These are phyloP conservation scores for Rhodamnia argentea DNA, from an alignment of 345 rosid genomes.

Conservation along the genomic window DNA sequence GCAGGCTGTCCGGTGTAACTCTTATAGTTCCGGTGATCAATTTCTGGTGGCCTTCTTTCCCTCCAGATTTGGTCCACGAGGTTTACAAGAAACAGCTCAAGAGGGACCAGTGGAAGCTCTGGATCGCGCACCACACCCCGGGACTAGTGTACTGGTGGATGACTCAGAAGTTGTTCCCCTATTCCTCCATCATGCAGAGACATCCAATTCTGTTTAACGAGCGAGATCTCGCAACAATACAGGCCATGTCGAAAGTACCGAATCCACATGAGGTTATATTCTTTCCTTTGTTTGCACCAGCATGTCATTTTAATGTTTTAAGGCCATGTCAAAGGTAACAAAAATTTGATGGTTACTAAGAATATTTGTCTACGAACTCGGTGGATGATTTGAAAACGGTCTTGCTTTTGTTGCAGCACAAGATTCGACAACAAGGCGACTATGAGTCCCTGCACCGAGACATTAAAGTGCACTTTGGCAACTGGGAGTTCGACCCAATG, in stretches of 20 bases:
- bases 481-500: constrained; percentile 52
- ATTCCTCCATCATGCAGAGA: constrained; percentile 14
- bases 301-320: neutral
- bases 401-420: constrained; percentile 2
- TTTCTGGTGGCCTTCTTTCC: constrained; percentile 54
- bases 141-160: constrained; percentile 49
- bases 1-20: constrained; percentile 42
- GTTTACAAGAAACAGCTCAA: constrained; percentile 20
- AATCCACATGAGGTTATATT: constrained; percentile 16
- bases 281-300: neutral
- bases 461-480: constrained; percentile 29
- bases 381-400: neutral
- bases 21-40: constrained; percentile 38
- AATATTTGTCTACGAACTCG: neutral
- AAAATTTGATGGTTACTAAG: neutral
- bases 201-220: constrained; percentile 14
- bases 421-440: constrained; percentile 30
- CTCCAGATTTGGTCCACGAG: constrained; percentile 17
- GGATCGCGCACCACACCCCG: constrained; percentile 37
- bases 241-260: constrained; percentile 18
- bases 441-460: constrained; percentile 40
- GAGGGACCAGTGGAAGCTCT: constrained; percentile 29
- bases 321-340: neutral
- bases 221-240: constrained; percentile 17
- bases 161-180: constrained; percentile 46